phyloP scores from a whole-genome alignment of 805 yeast species.

The Groenewaldozyma tartarivorans region DNA sequence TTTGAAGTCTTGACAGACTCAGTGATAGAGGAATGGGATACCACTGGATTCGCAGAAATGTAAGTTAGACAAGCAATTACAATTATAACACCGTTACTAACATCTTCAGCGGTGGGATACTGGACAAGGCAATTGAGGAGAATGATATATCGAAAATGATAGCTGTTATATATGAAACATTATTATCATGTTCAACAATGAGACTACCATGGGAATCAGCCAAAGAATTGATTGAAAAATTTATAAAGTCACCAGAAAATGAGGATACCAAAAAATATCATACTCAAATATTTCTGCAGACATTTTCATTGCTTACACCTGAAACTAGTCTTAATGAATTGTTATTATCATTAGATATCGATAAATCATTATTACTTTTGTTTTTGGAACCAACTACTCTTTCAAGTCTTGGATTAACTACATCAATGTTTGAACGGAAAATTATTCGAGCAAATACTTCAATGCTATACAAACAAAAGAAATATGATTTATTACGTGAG shows the following conservation, averaged over 20 bases:
- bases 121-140: constrained; percentile 6
- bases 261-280: neutral
- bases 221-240: neutral
- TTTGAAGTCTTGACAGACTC: constrained; percentile 7
- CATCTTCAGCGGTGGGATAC: neutral
- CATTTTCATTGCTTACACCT: constrained; percentile 11
- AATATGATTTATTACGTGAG: constrained; percentile 62
- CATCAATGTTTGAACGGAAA: constrained; percentile 29
- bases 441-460: constrained; percentile 33
- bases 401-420: constrained; percentile 21
- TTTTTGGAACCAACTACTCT: constrained; percentile 20
- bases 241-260: constrained; percentile 3
- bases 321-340: constrained; percentile 9
- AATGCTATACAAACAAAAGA: constrained; percentile 39
- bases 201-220: constrained; percentile 8
- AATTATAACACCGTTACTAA: neutral
- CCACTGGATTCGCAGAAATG: constrained; percentile 10
- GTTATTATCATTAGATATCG: constrained; percentile 16
- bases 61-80: constrained; percentile 8
- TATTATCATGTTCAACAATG: constrained; percentile 5
- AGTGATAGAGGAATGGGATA: constrained; percentile 12
- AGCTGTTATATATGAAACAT: constrained; percentile 12
- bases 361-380: constrained; percentile 15
- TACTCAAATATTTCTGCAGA: constrained; percentile 11
- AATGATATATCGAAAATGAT: constrained; percentile 4